A percentile compares a stretch with the other conserved stretches of the same genome.
Evolutionary conservation across 495 filamentous ascomycete genomes (phyloP).

Genomic region (Oidiodendron maius): DNA sequence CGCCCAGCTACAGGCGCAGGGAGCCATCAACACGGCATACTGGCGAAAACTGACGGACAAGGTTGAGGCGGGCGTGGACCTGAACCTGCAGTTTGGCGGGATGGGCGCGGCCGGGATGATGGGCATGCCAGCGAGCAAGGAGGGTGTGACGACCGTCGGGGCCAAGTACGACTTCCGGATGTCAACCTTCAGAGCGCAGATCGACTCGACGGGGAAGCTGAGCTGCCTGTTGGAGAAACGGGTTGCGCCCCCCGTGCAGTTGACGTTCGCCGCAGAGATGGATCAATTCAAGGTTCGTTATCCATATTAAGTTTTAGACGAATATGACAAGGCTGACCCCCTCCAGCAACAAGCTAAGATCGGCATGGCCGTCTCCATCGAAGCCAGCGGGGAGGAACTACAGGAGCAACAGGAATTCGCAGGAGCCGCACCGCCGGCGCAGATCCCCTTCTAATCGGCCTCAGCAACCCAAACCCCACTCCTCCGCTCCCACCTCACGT

Average conservation of each 20-base stretch:
- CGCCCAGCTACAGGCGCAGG: conserved; percentile 75
- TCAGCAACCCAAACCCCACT: conserved; percentile 6
- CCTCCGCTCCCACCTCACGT: conserved; percentile 23
- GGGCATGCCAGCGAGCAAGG: conserved; percentile 58
- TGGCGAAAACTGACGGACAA: conserved; percentile 93
- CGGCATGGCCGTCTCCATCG: conserved; percentile 89
- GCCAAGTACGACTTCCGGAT: conserved; percentile 98
- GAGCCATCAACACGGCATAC: conserved; percentile 85
- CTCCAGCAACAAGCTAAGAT: conserved; percentile 87
- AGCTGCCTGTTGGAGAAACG: conserved; percentile 92
- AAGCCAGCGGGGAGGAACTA: conserved; percentile 81
- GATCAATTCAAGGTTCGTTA: conserved; percentile 82
- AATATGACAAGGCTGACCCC: conserved; percentile 22
- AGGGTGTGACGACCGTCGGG: conserved; percentile 85
- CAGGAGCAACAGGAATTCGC: conserved; percentile 81
- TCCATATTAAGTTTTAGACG: not conserved
- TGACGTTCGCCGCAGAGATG: conserved; percentile 96
- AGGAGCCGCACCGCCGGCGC: conserved; percentile 34
- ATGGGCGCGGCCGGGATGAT: conserved; percentile 55
- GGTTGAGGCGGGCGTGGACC: conserved; percentile 91
- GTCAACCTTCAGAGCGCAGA: conserved; percentile 89
- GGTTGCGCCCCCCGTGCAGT: conserved; percentile 78
- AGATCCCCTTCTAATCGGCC: conserved; percentile 49
- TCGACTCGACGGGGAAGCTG: conserved; percentile 91
- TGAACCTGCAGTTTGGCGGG: conserved; percentile 73